Evolutionary conservation across 2,329 filamentous ascomycete species (phyloP), one percentile per base, ranked within the genome.

Genomic region (Xylariaceae sp.): DNA sequence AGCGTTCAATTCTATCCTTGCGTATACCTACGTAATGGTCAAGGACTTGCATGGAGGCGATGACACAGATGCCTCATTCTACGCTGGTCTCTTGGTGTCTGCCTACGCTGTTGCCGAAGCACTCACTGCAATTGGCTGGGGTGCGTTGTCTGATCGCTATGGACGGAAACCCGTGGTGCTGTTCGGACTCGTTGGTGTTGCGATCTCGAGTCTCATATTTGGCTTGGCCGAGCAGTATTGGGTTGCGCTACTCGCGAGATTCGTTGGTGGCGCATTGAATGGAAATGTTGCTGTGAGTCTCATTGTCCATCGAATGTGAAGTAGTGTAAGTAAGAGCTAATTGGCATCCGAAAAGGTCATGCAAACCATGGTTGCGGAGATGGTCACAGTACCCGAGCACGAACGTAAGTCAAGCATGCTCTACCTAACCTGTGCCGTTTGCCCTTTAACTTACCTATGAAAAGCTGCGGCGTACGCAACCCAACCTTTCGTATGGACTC

Each of bases 51-150:
- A 68, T 45, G 66, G 61, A 36, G 67, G 61, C 27, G 65, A 70
- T n/a, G 62, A 64, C 14, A 63, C 58, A 42, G 60, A 73, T 32
- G 68, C 72, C 14, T 64, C 68, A 22, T 81, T 81, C 66, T 75
- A 74, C 63, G 65, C 72, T 18, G 76, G 77, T 11, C 71, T 82
- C 10, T 64, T 74, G 9, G 68, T 74, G 18, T 72, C 70, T 11
- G 71, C 71, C 12, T 74, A 72, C 45, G 70, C 71, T 36, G 66
- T 72, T 22, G 71, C 71, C 39, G 71, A 74, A 56, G 69, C 71
- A 15, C 49, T 71, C 36, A 73, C 71, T 1, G 68, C 69, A 18
- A 67, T 73, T 56, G 62, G 69, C 44, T 74, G 71, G 71, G 71
- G 71, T 19, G 60, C 62, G 1, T 58, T 74, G 6, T 73, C 70